Percentiles rank a stretch among this genome's conserved stretches.
Conservation (phyloP, 345 rosid species). For the Citrus reticulata region DNA sequence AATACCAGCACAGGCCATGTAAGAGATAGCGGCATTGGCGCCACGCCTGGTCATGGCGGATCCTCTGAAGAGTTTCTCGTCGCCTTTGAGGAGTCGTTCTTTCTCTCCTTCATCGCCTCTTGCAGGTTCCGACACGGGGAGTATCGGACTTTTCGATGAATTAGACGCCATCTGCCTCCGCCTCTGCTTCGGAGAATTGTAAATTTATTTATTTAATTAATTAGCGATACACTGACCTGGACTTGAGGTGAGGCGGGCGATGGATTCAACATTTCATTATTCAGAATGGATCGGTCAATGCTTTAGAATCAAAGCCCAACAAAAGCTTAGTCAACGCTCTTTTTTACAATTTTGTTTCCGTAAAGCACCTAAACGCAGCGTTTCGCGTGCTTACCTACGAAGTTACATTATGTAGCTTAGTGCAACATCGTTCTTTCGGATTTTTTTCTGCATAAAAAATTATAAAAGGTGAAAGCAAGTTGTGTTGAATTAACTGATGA, state of each 20-base stretch:
- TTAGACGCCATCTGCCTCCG: conserved; percentile 33
- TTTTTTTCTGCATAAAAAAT: too few species aligned
- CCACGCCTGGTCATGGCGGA: conserved; percentile 94
- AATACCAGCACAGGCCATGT: conserved; percentile 93
- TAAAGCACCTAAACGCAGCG: not conserved
- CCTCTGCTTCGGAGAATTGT: not conserved
- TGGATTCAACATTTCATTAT: too few species aligned
- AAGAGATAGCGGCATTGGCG: conserved; percentile 80
- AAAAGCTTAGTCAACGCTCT: not conserved
- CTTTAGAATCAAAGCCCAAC: not conserved
- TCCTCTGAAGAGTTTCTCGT: conserved; percentile 74
- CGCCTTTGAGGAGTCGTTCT: conserved; percentile 51
- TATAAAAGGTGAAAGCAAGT: too few species aligned
- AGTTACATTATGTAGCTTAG: too few species aligned
- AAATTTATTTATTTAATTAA: too few species aligned
- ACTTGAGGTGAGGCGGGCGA: too few species aligned
- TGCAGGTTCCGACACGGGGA: conserved; percentile 66
- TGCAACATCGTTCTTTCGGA: too few species aligned
- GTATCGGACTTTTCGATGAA: conserved; percentile 46
- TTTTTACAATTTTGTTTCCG: too few species aligned
- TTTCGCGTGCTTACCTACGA: not conserved
- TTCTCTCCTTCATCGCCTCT: conserved; percentile 55
- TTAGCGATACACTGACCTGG: too few species aligned
- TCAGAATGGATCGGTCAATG: not conserved
- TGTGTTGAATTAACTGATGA: too few species aligned